Evolutionary conservation across 2,329 filamentous ascomycete species (phyloP).

Genomic region (Trichoderma oligosporum): DNA sequence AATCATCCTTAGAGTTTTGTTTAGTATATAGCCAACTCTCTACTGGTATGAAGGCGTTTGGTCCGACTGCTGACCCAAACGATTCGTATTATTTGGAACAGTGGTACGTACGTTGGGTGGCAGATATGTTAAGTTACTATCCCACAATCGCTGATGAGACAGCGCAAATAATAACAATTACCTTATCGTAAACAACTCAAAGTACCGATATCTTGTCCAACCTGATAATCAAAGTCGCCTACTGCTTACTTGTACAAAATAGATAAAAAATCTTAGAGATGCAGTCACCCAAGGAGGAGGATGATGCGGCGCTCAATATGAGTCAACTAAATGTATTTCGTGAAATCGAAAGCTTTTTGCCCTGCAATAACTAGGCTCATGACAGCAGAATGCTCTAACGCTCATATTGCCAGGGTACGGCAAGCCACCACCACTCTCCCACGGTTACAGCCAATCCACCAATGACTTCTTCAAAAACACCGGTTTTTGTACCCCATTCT

Average conservation of each 20-base stretch:
- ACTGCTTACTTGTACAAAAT: too few relatives aligned
- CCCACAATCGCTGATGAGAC: neutral
- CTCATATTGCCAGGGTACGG: conserved; percentile 36
- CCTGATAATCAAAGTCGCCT: too few relatives aligned
- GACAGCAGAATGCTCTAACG: neutral
- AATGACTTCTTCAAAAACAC: conserved; percentile 45
- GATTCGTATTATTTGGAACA: neutral
- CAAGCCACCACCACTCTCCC: conserved; percentile 66
- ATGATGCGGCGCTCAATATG: too few relatives aligned
- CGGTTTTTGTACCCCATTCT: conserved; percentile 55
- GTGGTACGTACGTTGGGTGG: neutral
- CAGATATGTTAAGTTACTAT: neutral
- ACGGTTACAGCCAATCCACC: conserved; percentile 43
- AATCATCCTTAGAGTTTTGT: conserved; percentile 60
- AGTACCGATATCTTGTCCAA: too few relatives aligned
- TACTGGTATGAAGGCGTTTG: neutral
- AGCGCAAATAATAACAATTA: neutral
- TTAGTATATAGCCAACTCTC: conserved; percentile 28
- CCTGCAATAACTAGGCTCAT: neutral
- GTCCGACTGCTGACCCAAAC: neutral
- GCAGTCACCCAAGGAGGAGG: too few relatives aligned
- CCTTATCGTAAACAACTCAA: neutral
- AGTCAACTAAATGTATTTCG: too few relatives aligned
- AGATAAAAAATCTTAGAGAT: too few relatives aligned
- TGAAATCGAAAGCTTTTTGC: too few relatives aligned